Evolutionary conservation across 2,329 filamentous ascomycete species (phyloP), one percentile per base, ranked within the genome.

Genomic region (Hymenoscyphus albidus): DNA sequence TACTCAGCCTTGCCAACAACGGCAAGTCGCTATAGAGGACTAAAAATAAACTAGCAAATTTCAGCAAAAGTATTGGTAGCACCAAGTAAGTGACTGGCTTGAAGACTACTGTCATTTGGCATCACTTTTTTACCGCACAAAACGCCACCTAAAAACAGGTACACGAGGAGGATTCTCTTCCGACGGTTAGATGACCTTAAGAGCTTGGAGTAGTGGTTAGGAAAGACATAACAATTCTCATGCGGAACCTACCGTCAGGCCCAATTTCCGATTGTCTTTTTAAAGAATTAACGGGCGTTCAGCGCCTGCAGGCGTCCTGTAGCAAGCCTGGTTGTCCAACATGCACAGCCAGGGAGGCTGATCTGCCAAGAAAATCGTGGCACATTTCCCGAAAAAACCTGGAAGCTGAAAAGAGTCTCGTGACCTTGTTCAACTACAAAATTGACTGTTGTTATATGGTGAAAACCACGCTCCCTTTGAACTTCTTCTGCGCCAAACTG

Each of bases 1-100:
- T 22, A 54, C 48, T 54, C 48, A 54, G 48, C 48, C 48, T 54
- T 54, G 48, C 48, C 18, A 54, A 54, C 48, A 54, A 54, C 22
- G 48, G 48, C 10, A 27, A 54, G 48, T 54, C 10, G 10, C 22
- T 13, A 22, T 27, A 54, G 9, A 54, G 3, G 9, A 31, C 18
- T 54, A 54, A 54, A 54, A 54, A 54, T 54, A 54, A 27, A 54
- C 10, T 27, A 13, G 48, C n/a, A 27, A 54, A 54, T 54, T 10
- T 13, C 10, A 22, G 22, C 48, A 27, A 54, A 54, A 9, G 22
- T 13, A 54, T 54, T 27, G 48, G 18, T 14, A 54, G 48, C 18
- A 54, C 18, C 18, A 54, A 54, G 22, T 1, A 22, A n/a, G 22
- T 27, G 22, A 3, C 10, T 27, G 18, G 48, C 48, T 27, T 27